Conservation (phyloP, 352 stramenopile species). For the Peronosclerospora sorghi region DNA sequence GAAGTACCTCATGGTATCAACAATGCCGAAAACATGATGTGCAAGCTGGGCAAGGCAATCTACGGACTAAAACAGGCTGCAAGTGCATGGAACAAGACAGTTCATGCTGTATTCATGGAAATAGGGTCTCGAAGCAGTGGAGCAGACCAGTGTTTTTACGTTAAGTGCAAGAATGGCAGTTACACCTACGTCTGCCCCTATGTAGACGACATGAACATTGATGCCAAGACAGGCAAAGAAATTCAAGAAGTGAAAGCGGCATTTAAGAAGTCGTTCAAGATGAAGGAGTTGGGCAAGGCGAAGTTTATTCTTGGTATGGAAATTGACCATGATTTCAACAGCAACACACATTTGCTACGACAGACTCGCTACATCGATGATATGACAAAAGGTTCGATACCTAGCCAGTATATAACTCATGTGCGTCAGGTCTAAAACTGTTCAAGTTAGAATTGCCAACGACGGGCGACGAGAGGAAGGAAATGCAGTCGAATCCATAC, state of each 20-base stretch:
- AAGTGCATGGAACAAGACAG: slow-evolving; percentile 15
- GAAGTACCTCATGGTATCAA: neutral
- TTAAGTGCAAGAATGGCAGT: slow-evolving; percentile 2
- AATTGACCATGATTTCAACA: too few relatives aligned
- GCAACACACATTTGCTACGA: too few relatives aligned
- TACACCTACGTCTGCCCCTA: slow-evolving; percentile 9
- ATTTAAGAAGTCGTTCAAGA: too few relatives aligned
- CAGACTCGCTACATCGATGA: neutral
- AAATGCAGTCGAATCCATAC: neutral
- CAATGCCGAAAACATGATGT: slow-evolving; percentile 1
- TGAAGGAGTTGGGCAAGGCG: too few relatives aligned
- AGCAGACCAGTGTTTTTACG: slow-evolving; percentile 12
- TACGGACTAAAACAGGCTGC: slow-evolving; percentile 14
- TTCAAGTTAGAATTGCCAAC: neutral
- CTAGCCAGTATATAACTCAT: slow-evolving; percentile 2
- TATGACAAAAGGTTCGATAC: slow-evolving; percentile 1
- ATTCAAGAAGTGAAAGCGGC: slow-evolving; percentile 6
- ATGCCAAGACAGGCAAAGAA: slow-evolving; percentile 1
- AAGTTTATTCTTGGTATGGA: too few relatives aligned
- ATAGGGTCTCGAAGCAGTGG: slow-evolving; percentile 8
- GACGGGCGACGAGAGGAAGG: neutral
- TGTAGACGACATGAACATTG: slow-evolving; percentile 7
- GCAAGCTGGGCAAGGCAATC: slow-evolving; percentile 7
- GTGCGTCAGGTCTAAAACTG: neutral
- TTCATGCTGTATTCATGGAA: slow-evolving; percentile 8